Percentiles rank a stretch among this genome's conserved stretches.
phyloP scores from a whole-genome alignment of 2,329 filamentous ascomycete species.

The Myotisia sp. region DNA sequence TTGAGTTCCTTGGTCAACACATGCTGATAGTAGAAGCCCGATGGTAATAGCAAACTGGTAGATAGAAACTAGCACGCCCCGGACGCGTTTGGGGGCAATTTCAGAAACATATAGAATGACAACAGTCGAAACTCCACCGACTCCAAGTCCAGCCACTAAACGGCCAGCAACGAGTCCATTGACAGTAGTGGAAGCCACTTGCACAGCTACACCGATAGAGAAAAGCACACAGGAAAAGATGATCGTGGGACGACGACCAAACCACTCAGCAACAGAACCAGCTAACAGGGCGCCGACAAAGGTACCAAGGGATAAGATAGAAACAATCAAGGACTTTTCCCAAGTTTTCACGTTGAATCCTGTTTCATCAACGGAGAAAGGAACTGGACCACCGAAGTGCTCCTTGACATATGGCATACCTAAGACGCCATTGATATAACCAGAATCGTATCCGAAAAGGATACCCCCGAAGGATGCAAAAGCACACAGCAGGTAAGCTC shows the following conservation, averaged over 20 bases:
- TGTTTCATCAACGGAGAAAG: conserved; percentile 8
- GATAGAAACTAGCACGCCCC: conserved; percentile 28
- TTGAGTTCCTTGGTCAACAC: conserved; percentile 57
- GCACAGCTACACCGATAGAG: conserved; percentile 38
- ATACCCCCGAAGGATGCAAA: conserved; percentile 54
- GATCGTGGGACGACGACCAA: conserved; percentile 52
- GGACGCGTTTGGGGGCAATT: conserved; percentile 27
- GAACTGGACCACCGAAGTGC: conserved; percentile 7
- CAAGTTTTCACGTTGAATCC: conserved; percentile 13
- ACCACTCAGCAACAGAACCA: conserved; percentile 47
- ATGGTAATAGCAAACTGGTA: conserved; percentile 31
- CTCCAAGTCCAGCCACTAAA: conserved; percentile 28
- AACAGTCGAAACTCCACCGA: conserved; percentile 28
- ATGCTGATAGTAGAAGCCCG: conserved; percentile 39
- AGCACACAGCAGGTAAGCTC: conserved; percentile 55
- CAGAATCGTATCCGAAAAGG: conserved; percentile 30
- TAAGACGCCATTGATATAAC: conserved; percentile 29
- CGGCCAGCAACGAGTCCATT: conserved; percentile 35
- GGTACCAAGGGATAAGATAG: conserved; percentile 61
- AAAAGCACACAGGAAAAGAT: conserved; percentile 51
- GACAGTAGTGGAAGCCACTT: conserved; percentile 47
- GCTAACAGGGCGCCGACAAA: conserved; percentile 58
- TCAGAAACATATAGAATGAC: conserved; percentile 28
- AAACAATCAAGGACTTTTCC: conserved; percentile 50
- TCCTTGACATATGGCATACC: conserved; percentile 25